Evolutionary conservation across 257 asterid species (phyloP), one percentile per base, ranked within the genome.

Genomic region (Lantana camara): DNA sequence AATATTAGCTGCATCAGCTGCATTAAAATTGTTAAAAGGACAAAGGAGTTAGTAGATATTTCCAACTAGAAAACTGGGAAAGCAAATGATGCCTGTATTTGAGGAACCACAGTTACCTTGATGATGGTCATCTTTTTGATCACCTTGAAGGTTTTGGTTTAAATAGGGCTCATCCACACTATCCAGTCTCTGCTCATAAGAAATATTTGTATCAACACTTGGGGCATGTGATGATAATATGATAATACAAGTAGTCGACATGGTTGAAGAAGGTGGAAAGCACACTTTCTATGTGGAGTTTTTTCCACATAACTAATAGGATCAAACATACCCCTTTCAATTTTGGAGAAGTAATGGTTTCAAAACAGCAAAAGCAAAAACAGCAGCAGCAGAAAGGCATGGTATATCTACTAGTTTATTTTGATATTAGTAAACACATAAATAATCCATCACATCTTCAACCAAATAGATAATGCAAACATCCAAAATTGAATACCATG

Each of bases 1-100:
- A 65, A 93, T 93, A 60, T 93, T 73, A 46, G 72, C 95, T 23
- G 87, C 79, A 74, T 87, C 90, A 86, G 75, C 95, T 87, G 79
- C 75, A 69, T 29, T 63, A 75, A 67, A 53, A 45, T 45, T 64
- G 64, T 48, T 14, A 20, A n/a, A n/a, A 67, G 56, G 64, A 29
- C 53, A 17, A 45, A 60, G 63, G 47, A 60, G 60, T 73, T 70
- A 69, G 66, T 38, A 42, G 65, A 53, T 14, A 4, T 7, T 41
- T 48, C 54, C 15, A 30, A 63, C 17, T 50, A 22, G 37, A 50
- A 72, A 64, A 23, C 41, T 51, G 21, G 47, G 34, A 64, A 19
- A 58, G 50, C 42, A 60, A 15, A 63, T 20, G 49, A 66, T 45
- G 45, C 12, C 14, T 30, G 12, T 41, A 40, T 49, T 23, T 51